phyloP scores from a whole-genome alignment of 176 grass and related monocot genomes.

The Triticum monococcum region DNA sequence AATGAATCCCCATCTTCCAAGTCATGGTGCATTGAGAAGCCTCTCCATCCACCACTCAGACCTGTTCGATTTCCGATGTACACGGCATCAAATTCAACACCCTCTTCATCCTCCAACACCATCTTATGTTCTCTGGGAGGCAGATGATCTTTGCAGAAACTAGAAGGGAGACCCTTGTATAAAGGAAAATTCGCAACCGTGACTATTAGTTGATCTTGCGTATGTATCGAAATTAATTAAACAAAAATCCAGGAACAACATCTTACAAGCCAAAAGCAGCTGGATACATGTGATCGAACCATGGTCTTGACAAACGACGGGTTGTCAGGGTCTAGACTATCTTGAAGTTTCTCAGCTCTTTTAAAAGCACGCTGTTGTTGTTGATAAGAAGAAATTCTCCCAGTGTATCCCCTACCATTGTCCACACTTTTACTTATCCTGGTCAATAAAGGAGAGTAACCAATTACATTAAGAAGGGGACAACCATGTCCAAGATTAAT shows the following conservation, averaged over 20 bases:
- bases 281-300: slow-evolving; percentile 90
- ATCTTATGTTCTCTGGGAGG: slow-evolving; percentile 66
- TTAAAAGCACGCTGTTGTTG: slow-evolving; percentile 70
- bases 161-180: slow-evolving; percentile 68
- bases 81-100: slow-evolving; percentile 67
- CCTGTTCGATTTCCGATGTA: slow-evolving; percentile 82
- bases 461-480: not conserved
- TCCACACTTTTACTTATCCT: slow-evolving; percentile 58
- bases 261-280: slow-evolving; percentile 99
- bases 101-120: slow-evolving; percentile 91
- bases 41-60: slow-evolving; percentile 96
- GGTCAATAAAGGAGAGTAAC: slow-evolving; percentile 28
- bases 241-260: slow-evolving; percentile 8
- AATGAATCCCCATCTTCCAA: slow-evolving; percentile 93
- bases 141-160: slow-evolving; percentile 83
- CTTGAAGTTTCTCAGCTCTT: slow-evolving; percentile 73
- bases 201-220: not conserved
- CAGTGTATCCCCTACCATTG: slow-evolving; percentile 68
- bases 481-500: not conserved
- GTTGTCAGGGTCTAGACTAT: slow-evolving; percentile 48
- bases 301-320: slow-evolving; percentile 93
- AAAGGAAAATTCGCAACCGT: not conserved
- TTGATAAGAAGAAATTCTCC: slow-evolving; percentile 72
- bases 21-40: slow-evolving; percentile 76
- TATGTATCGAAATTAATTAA: not conserved